Evolutionary conservation across 2,329 filamentous ascomycete species (phyloP).

Genomic region (Leptographium procerum): DNA sequence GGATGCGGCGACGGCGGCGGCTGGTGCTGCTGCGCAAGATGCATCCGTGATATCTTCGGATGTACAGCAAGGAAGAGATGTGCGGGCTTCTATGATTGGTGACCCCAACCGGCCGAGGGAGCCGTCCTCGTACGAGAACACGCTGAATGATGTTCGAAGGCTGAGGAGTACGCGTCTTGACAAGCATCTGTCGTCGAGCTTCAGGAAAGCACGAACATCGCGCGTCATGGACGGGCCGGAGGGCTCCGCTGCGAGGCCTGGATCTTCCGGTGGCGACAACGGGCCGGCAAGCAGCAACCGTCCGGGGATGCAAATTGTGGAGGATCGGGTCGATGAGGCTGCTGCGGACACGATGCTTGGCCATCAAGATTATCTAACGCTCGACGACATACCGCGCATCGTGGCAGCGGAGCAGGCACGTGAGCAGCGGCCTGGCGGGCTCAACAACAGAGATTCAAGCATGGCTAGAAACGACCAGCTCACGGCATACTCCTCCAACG

Average conservation of each 20-base stretch:
- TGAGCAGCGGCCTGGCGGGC: slow-evolving; percentile 73
- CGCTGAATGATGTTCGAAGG: slow-evolving; percentile 86
- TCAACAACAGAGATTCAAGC: slow-evolving; percentile 44
- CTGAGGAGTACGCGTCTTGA: slow-evolving; percentile 88
- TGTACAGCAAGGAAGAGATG: slow-evolving; percentile 58
- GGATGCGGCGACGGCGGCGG: slow-evolving; percentile 46
- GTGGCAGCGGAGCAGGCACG: slow-evolving; percentile 91
- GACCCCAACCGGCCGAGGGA: slow-evolving; percentile 52
- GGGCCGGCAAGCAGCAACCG: slow-evolving; percentile 20
- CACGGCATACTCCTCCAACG: not conserved
- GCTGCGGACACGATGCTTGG: slow-evolving; percentile 77
- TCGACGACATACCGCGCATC: slow-evolving; percentile 93
- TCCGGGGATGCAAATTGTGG: slow-evolving; percentile 55
- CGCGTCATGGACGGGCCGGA: slow-evolving; percentile 85
- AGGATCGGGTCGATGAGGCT: slow-evolving; percentile 61
- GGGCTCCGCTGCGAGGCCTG: slow-evolving; percentile 54
- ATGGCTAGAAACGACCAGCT: not conserved
- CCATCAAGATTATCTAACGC: slow-evolving; percentile 77
- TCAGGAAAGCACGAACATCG: slow-evolving; percentile 80
- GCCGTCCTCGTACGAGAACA: slow-evolving; percentile 80
- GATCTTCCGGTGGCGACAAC: slow-evolving; percentile 55
- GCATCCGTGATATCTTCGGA: slow-evolving; percentile 2
- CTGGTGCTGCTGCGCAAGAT: not conserved
- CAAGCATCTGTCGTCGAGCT: slow-evolving; percentile 85
- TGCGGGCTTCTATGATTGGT: slow-evolving; percentile 29